Conservation (phyloP, 495 filamentous ascomycete species). For the Penicillium atrosanguineum region DNA sequence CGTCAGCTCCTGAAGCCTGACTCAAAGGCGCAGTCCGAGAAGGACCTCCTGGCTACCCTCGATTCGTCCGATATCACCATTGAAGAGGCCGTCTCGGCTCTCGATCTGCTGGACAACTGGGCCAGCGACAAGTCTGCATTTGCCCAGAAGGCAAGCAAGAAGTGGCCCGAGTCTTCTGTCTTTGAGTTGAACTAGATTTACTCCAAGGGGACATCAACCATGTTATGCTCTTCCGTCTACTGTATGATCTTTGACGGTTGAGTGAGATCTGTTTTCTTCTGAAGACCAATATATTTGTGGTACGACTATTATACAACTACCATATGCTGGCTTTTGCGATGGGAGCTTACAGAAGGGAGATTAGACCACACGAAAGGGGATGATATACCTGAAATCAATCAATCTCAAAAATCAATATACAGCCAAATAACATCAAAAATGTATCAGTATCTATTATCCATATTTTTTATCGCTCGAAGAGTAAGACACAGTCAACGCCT, state of each 20-base stretch:
- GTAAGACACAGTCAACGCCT: neutral
- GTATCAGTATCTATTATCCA: neutral
- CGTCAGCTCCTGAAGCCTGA: constrained; percentile 59
- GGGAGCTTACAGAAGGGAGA: neutral
- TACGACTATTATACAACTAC: neutral
- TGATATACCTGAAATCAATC: neutral
- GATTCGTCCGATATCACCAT: constrained; percentile 52
- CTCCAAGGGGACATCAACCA: neutral
- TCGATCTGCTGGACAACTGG: constrained; percentile 61
- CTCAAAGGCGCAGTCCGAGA: constrained; percentile 54
- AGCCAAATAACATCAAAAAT: neutral
- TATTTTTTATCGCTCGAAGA: neutral
- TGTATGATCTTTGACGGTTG: neutral
- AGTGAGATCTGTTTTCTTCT: neutral
- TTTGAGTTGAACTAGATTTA: constrained; percentile 44
- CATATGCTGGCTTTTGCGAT: neutral
- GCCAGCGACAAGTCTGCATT: constrained; percentile 58
- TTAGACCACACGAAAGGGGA: neutral
- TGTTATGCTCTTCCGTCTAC: neutral
- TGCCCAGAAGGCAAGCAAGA: constrained; percentile 58
- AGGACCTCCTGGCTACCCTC: constrained; percentile 58
- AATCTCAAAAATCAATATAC: neutral
- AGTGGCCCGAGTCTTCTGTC: constrained; percentile 69
- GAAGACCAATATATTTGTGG: neutral
- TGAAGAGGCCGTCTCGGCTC: constrained; percentile 58